phyloP scores from a whole-genome alignment of 495 filamentous ascomycete species.

The Xanthoparmelia taractica region DNA sequence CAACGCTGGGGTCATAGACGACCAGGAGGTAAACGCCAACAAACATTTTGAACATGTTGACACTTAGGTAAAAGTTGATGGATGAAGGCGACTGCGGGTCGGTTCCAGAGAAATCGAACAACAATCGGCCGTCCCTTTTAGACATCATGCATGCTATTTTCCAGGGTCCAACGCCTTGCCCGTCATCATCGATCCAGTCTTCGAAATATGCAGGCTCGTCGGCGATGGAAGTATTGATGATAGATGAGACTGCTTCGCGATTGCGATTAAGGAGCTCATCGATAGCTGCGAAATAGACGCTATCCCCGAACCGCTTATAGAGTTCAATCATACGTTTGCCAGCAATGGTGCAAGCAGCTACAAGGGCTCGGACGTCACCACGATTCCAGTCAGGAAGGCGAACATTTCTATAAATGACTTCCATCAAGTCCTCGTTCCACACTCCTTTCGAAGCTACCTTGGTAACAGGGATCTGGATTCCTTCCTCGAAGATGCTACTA shows the following conservation, averaged over 20 bases:
- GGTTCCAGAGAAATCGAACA: constrained; percentile 43
- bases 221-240: constrained; percentile 41
- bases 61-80: constrained; percentile 45
- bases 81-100: constrained; percentile 41
- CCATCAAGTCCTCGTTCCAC: constrained; percentile 39
- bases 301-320: constrained; percentile 37
- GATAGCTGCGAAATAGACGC: constrained; percentile 39
- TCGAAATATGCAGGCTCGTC: constrained; percentile 38
- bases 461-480: constrained; percentile 44
- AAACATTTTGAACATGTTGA: constrained; percentile 49
- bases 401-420: constrained; percentile 42
- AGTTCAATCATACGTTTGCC: constrained; percentile 39
- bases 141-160: constrained; percentile 43
- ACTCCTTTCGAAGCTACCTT: constrained; percentile 40
- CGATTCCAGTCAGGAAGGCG: constrained; percentile 45
- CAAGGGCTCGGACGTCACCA: constrained; percentile 41
- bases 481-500: constrained; percentile 44
- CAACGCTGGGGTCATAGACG: constrained; percentile 39
- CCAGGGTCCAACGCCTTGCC: constrained; percentile 43
- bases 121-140: constrained; percentile 34
- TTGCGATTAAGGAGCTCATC: constrained; percentile 40
- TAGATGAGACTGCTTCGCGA: constrained; percentile 36
- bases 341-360: constrained; percentile 42
- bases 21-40: constrained; percentile 44
- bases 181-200: constrained; percentile 47